These are phyloP conservation scores for Scedosporium boydii DNA, from an alignment of 2,329 filamentous ascomycete genomes.

Conservation along the genomic window DNA sequence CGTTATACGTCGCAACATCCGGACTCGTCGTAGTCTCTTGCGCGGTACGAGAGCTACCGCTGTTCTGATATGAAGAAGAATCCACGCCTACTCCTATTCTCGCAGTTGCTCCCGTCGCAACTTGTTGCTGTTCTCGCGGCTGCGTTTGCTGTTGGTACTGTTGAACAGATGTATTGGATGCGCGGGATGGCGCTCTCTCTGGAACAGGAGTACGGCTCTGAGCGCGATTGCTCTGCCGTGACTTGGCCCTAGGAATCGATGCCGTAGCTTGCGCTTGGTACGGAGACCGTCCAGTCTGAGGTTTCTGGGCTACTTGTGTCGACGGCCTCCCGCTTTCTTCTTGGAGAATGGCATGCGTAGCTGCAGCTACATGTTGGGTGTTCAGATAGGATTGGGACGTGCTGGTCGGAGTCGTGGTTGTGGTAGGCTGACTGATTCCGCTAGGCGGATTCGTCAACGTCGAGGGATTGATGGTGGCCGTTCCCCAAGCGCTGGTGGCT, in stretches of 20 bases:
- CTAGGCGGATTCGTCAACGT: background rate
- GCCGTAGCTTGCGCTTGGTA: conserved; percentile 18
- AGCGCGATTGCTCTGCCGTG: conserved; percentile 23
- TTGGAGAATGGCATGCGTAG: background rate
- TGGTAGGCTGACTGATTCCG: background rate
- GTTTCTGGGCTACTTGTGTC: background rate
- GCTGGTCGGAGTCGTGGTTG: background rate
- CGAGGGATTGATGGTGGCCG: background rate
- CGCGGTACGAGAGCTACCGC: background rate
- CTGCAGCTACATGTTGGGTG: background rate
- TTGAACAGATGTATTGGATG: conserved; percentile 8
- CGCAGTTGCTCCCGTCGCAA: background rate
- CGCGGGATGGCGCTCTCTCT: conserved; percentile 8
- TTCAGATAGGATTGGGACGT: background rate
- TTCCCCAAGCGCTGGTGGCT: background rate
- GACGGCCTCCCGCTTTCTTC: background rate
- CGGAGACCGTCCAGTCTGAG: conserved; percentile 15
- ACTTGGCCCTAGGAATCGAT: conserved; percentile 17
- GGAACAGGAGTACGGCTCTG: conserved; percentile 19
- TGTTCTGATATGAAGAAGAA: background rate
- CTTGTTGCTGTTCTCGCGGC: background rate
- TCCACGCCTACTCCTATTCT: background rate
- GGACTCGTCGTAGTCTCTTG: background rate
- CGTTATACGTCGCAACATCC: conserved; percentile 1
- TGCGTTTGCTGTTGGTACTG: background rate